Evolutionary conservation across 169 alveolate genomes (phyloP), one percentile per base, ranked within the genome.

Genomic region (Cryptosporidium sp.): DNA sequence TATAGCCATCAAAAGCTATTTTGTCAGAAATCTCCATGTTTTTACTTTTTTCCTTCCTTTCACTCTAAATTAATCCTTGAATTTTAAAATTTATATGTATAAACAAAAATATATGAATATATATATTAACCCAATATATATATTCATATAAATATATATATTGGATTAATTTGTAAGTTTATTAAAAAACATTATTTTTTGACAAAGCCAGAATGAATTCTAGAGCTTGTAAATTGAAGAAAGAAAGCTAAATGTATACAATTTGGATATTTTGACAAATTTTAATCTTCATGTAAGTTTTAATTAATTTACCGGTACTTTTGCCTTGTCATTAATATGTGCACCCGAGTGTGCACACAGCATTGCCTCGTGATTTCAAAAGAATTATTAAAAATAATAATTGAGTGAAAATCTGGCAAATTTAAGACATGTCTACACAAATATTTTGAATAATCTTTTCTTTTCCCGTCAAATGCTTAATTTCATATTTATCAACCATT

Each of bases 321-420:
- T 16, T 10, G 10, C 23, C 51, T 10, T 35, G 31, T 37, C 72
- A n/a, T 35, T n/a, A 16, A 65, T 65, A 33, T 33, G 6, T 37
- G 21, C 72, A 65, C 72, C 51, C 51, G 72, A 33, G 72, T 65
- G 72, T 35, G 72, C 72, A 65, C 72, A 65, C 72, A 65, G 72
- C 72, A 21, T 39, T 35, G 69, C 69, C 37, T 60, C 69, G 33
- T 7, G 44, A 3, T 7, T 26, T 56, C 14, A 4, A 12, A 56
- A 6, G 8, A 56, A 56, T 56, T 4, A 56, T 56, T 56, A 56
- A 56, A 9, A 56, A 8, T 52, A 56, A 56, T 21, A 48, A 48
- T 48, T 48, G 7, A 48, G 56, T 48, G 56, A 16, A 31, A 16
- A 48, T 48, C 23, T 48, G 56, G 23, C 56, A 12, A 14, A 48